phyloP scores from a whole-genome alignment of 2,329 filamentous ascomycete species.

The Paramyrothecium roridum region DNA sequence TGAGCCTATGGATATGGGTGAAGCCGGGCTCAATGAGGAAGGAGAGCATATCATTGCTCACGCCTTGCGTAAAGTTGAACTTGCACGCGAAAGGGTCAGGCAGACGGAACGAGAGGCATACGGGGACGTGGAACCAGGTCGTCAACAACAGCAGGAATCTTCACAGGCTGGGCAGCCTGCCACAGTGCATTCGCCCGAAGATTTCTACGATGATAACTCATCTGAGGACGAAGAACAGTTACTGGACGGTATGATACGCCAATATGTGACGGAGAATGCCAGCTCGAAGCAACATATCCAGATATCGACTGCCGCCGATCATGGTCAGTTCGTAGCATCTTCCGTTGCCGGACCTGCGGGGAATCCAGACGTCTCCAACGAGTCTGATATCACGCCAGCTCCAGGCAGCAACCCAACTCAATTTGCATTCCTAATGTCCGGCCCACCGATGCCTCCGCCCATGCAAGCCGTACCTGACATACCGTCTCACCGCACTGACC shows the following conservation, averaged over 20 bases:
- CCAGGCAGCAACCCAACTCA: background rate
- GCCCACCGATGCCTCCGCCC: conserved; percentile 43
- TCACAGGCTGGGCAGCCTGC: conserved; percentile 22
- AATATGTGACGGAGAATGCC: conserved; percentile 80
- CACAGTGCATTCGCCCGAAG: conserved; percentile 34
- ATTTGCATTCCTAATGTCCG: background rate
- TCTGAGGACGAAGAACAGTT: conserved; percentile 73
- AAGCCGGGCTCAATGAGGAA: conserved; percentile 31
- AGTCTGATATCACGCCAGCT: background rate
- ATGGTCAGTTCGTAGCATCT: conserved; percentile 54
- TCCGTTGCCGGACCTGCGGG: too few species aligned
- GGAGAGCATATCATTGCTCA: conserved; percentile 48
- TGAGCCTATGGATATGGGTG: conserved; percentile 61
- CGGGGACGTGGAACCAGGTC: conserved; percentile 43
- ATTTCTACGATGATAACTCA: conserved; percentile 62
- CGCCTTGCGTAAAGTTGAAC: conserved; percentile 64
- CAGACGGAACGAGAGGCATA: conserved; percentile 68
- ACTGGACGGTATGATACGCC: conserved; percentile 83
- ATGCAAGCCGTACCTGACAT: conserved; percentile 43
- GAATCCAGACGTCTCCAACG: too few species aligned
- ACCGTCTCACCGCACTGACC: conserved; percentile 27
- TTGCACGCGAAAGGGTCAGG: conserved; percentile 72
- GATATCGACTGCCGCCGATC: conserved; percentile 68
- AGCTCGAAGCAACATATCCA: conserved; percentile 56
- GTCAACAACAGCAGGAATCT: conserved; percentile 21